phyloP scores from a whole-genome alignment of 2,329 filamentous ascomycete species.

The Cladosporium halotolerans region DNA sequence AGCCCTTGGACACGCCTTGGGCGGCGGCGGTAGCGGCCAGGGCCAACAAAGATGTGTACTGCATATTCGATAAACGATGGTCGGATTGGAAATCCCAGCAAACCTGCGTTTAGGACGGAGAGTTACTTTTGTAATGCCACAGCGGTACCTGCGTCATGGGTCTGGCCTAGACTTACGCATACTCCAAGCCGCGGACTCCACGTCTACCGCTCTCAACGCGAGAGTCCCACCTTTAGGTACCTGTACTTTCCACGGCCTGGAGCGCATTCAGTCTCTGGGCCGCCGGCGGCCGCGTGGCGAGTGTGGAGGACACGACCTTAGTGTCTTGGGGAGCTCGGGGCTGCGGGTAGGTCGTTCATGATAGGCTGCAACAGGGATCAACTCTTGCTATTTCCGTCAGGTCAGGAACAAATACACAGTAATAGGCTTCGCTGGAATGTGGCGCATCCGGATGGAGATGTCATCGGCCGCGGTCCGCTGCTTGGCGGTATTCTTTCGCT shows the following conservation, averaged over 20 bases:
- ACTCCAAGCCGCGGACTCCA: background rate
- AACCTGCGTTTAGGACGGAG: background rate
- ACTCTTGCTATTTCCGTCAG: background rate
- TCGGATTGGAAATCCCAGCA: background rate
- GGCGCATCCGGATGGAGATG: background rate
- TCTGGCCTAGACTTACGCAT: background rate
- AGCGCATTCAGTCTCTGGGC: too few relatives aligned
- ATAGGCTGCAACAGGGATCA: background rate
- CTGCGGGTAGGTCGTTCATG: background rate
- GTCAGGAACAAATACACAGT: background rate
- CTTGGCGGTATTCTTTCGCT: background rate
- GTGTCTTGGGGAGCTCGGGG: background rate
- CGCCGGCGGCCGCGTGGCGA: background rate
- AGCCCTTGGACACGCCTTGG: constrained; percentile 47
- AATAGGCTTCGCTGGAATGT: too few relatives aligned
- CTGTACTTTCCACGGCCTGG: too few relatives aligned
- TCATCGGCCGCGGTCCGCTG: constrained; percentile 5
- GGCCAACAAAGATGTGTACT: constrained; percentile 18
- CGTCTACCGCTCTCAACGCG: background rate
- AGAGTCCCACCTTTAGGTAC: background rate
- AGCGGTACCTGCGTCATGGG: constrained; percentile 7
- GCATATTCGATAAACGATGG: background rate
- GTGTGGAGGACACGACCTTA: background rate
- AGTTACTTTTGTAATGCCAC: background rate
- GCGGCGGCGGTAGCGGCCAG: constrained; percentile 33